Conservation (phyloP, 192 early-diverging fungal species). For the Physocladia obscura region DNA sequence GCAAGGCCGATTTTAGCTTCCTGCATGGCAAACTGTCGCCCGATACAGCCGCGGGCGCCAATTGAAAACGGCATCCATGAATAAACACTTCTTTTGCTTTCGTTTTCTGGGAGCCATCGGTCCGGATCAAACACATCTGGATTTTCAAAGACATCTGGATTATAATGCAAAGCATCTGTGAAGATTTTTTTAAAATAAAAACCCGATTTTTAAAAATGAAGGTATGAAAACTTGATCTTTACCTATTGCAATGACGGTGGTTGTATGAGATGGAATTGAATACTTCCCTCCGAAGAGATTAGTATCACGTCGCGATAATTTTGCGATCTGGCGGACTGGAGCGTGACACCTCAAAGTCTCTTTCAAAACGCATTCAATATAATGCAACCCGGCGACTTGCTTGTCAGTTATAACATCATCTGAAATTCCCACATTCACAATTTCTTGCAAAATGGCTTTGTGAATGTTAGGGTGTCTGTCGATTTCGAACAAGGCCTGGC, state of each 20-base stretch:
- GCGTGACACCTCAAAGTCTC: constrained; percentile 59
- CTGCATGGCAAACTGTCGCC: constrained; percentile 59
- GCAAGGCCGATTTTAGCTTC: constrained; percentile 59
- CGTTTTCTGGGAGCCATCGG: constrained; percentile 50
- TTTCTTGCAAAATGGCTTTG: constrained; percentile 46
- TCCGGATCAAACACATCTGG: constrained; percentile 57
- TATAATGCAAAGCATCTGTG: constrained; percentile 43
- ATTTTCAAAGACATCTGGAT: constrained; percentile 42
- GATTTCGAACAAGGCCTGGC: constrained; percentile 42
- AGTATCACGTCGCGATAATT: constrained; percentile 41
- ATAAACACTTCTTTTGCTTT: constrained; percentile 42
- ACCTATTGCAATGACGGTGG: constrained; percentile 26
- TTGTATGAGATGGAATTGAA: constrained; percentile 26
- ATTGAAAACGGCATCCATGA: constrained; percentile 58
- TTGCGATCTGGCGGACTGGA: constrained; percentile 42
- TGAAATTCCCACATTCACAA: constrained; percentile 43
- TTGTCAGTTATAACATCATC: constrained; percentile 9
- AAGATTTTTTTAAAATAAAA: not conserved
- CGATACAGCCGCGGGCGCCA: constrained; percentile 55
- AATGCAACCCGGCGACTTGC: constrained; percentile 40
- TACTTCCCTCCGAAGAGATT: constrained; percentile 49
- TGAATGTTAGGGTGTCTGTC: constrained; percentile 44
- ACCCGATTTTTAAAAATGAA: not conserved
- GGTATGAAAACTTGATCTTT: not conserved
- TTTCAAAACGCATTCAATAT: constrained; percentile 54